Percentiles rank a stretch among this genome's conserved stretches.
phyloP scores from a whole-genome alignment of 352 stramenopile species.

The Phytophthora hybrid region DNA sequence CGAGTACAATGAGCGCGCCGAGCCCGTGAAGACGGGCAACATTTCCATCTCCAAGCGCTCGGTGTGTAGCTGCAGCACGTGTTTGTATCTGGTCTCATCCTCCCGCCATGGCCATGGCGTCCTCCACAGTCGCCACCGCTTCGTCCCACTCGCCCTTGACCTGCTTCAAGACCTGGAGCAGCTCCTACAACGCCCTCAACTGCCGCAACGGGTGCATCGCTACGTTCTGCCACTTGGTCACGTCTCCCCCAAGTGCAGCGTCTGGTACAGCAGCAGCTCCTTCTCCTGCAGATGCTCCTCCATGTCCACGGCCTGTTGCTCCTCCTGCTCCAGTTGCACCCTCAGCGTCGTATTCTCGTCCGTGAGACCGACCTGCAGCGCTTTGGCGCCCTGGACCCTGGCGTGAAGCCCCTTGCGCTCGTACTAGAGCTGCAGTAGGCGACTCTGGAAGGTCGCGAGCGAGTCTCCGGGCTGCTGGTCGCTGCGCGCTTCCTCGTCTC shows the following conservation, averaged over 20 bases:
- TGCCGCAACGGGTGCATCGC: too few species aligned
- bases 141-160: slow-evolving; percentile 52
- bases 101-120: slow-evolving; percentile 56
- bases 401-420: slow-evolving; percentile 72
- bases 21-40: slow-evolving; percentile 32
- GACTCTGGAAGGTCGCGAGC: slow-evolving; percentile 56
- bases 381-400: slow-evolving; percentile 61
- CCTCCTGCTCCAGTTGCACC: slow-evolving; percentile 56
- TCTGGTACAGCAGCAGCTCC: slow-evolving; percentile 68
- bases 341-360: slow-evolving; percentile 75
- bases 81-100: slow-evolving; percentile 57
- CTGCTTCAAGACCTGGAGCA: slow-evolving; percentile 69
- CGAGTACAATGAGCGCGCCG: slow-evolving; percentile 41
- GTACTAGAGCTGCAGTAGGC: slow-evolving; percentile 75
- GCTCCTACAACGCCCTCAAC: too few species aligned
- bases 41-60: slow-evolving; percentile 28
- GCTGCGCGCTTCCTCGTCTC: slow-evolving; percentile 41
- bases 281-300: slow-evolving; percentile 67
- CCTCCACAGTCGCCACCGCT: slow-evolving; percentile 40
- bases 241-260: slow-evolving; percentile 52
- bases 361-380: slow-evolving; percentile 69
- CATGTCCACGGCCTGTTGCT: slow-evolving; percentile 56
- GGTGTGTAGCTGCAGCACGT: slow-evolving; percentile 54
- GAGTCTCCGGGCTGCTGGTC: slow-evolving; percentile 26
- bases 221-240: slow-evolving; percentile 54